Evolutionary conservation across 139 green algal species (phyloP).

Genomic region (Pleodorina starrii): DNA sequence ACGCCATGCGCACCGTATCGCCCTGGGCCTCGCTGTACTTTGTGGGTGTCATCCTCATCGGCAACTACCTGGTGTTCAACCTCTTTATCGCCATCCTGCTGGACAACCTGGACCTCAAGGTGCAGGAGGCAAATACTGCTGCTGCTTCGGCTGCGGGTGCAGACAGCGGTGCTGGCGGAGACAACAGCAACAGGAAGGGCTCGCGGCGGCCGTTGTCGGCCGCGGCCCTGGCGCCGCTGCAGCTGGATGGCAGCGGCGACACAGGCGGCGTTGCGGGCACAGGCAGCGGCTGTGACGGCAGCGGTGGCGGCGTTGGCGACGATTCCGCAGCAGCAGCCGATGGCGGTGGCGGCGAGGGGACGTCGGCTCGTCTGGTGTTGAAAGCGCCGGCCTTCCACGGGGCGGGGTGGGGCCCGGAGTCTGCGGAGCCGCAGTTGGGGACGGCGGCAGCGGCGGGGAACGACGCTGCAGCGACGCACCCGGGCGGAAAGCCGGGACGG

Average conservation of each 20-base stretch:
- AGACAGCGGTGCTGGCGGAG: background rate
- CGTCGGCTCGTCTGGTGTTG: too few relatives aligned
- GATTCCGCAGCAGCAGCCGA: background rate
- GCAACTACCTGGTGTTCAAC: constrained; percentile 86
- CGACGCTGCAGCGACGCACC: too few relatives aligned
- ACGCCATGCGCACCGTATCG: constrained; percentile 38
- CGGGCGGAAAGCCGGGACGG: too few relatives aligned
- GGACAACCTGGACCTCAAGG: constrained; percentile 64
- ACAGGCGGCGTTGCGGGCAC: background rate
- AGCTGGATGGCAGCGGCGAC: background rate
- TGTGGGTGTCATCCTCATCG: constrained; percentile 71
- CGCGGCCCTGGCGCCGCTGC: too few relatives aligned
- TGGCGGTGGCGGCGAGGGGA: background rate
- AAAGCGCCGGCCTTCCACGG: too few relatives aligned
- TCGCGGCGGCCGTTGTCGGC: too few relatives aligned
- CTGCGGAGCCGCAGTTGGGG: too few relatives aligned
- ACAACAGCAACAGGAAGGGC: background rate
- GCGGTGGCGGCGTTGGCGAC: background rate
- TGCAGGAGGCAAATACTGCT: background rate
- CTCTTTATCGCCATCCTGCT: constrained; percentile 88
- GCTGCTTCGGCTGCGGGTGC: background rate
- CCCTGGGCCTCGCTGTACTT: constrained; percentile 67
- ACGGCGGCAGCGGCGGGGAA: too few relatives aligned
- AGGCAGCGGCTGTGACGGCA: background rate
- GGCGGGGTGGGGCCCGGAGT: too few relatives aligned